phyloP scores from a whole-genome alignment of 352 stramenopile genomes.

The Phytopythium sindhum region DNA sequence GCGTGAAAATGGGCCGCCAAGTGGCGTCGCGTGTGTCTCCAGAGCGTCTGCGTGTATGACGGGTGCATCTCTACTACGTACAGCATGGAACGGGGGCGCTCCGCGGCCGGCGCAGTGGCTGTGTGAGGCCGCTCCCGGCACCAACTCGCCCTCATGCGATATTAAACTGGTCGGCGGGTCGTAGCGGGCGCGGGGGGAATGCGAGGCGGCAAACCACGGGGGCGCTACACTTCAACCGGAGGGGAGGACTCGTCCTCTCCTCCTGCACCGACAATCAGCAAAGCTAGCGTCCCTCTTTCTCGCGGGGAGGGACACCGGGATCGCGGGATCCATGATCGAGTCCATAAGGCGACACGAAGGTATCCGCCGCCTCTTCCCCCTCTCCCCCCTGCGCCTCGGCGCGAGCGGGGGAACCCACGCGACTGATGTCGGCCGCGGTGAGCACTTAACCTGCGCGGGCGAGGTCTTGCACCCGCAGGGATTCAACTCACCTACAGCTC shows the following conservation, averaged over 20 bases:
- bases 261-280: constrained; percentile 2
- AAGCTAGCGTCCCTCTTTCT: constrained; percentile 52
- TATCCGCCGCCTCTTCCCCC: constrained; percentile 37
- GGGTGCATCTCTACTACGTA: neutral
- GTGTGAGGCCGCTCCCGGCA: constrained; percentile 13
- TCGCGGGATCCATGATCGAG: constrained; percentile 79
- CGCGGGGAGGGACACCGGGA: constrained; percentile 41
- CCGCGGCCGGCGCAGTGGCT: neutral
- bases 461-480: constrained; percentile 30
- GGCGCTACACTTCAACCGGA: constrained; percentile 1
- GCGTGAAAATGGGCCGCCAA: neutral
- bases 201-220: constrained; percentile 21
- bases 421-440: constrained; percentile 31
- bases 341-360: constrained; percentile 68
- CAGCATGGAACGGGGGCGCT: constrained; percentile 7
- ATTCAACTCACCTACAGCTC: constrained; percentile 48
- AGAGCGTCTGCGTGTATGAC: neutral
- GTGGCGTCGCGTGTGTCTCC: too few relatives aligned
- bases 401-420: constrained; percentile 3
- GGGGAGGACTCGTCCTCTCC: neutral
- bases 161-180: constrained; percentile 17
- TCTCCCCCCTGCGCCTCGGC: neutral
- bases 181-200: constrained; percentile 12
- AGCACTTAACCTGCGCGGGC: constrained; percentile 49
- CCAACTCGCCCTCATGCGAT: constrained; percentile 23